Percentiles rank a stretch among this genome's conserved stretches.
phyloP scores from a whole-genome alignment of 164 flowering plant genomes.

The Dillenia turbinata region DNA sequence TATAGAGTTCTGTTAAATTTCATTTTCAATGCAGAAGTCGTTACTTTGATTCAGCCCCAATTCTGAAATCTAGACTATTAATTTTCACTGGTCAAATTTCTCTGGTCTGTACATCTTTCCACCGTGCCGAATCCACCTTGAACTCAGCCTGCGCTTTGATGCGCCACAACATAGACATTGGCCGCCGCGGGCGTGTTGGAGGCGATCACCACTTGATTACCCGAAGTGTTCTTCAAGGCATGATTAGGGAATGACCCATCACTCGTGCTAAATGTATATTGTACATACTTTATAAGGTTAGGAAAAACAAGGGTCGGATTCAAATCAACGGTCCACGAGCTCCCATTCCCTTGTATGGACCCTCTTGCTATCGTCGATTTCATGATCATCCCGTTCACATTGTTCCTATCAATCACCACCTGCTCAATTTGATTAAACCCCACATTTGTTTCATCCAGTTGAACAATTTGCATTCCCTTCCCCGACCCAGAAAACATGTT shows the following conservation, averaged over 20 bases:
- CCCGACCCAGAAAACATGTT: slow-evolving; percentile 21
- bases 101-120: no score
- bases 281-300: slow-evolving; percentile 13
- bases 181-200: slow-evolving; percentile 11
- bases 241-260: slow-evolving; percentile 9
- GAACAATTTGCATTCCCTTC: slow-evolving; percentile 8
- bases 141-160: not conserved
- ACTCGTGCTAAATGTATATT: slow-evolving; percentile 9
- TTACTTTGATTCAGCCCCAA: no score
- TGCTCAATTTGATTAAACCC: slow-evolving; percentile 9
- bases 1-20: no score
- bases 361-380: slow-evolving; percentile 15
- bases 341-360: slow-evolving; percentile 10
- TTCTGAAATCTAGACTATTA: no score
- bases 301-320: slow-evolving; percentile 9
- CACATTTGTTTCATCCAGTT: slow-evolving; percentile 8
- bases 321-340: slow-evolving; percentile 21
- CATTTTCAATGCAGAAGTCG: no score
- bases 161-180: slow-evolving; percentile 9
- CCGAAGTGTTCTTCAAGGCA: slow-evolving; percentile 5
- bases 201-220: slow-evolving; percentile 11
- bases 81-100: no score
- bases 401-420: slow-evolving; percentile 15
- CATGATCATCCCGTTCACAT: slow-evolving; percentile 11
- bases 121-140: no score